Conservation (phyloP, 257 asterid genomes). For the Solanum peruvianum region DNA sequence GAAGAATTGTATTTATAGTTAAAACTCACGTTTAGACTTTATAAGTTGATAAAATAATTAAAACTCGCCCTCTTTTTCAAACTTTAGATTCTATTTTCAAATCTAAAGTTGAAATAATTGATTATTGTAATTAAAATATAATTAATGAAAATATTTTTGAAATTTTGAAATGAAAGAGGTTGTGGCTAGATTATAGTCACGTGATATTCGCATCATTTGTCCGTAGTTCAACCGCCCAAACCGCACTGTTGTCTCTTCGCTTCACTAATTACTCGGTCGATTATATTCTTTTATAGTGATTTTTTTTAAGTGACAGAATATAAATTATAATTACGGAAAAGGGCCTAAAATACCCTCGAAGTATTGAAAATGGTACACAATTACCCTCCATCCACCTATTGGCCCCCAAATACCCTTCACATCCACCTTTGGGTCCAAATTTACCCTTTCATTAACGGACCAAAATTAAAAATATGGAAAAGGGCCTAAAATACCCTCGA, state of each 20-base stretch:
- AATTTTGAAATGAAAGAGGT: background rate
- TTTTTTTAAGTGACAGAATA: no score
- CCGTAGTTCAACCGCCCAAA: background rate
- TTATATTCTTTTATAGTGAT: background rate
- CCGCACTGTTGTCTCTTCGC: background rate
- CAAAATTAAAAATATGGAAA: no score
- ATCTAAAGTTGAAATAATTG: background rate
- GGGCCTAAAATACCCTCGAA: no score
- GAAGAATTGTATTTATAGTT: background rate
- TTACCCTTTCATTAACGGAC: no score
- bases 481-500: no score
- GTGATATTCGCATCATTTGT: background rate
- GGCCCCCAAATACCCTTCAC: no score
- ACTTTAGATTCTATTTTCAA: background rate
- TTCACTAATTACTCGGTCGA: slow-evolving; percentile 7
- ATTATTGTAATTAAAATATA: background rate
- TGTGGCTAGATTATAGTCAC: background rate
- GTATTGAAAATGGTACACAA: no score
- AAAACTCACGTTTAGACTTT: background rate
- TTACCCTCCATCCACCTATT: no score
- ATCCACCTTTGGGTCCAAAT: no score
- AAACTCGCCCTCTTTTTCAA: background rate
- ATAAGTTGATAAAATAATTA: background rate
- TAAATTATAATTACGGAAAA: no score
- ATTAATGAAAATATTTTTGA: background rate